Evolutionary conservation across 345 rosid species (phyloP), one percentile per base, ranked within the genome.

Genomic region (Melaleuca alternifolia): DNA sequence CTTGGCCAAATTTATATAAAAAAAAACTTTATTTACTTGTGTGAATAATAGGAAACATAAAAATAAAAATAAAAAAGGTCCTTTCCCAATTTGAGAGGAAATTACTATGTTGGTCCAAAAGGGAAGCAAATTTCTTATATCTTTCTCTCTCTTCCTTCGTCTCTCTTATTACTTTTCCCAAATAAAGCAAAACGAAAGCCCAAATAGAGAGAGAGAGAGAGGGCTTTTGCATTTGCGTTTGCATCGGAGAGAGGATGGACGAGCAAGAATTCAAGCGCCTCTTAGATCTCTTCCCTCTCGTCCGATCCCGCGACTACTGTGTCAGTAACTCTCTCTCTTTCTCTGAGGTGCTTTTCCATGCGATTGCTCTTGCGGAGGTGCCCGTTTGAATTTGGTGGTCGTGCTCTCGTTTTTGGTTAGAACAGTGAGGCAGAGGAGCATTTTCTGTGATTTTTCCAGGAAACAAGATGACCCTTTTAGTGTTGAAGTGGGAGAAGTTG

Each of bases 241-340:
- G 48, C 57, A 85, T 13, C 84, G 71, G 12, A 48, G 11, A 12
- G 51, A 51, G 37, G 57, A 93, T 97, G 99, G 98, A 97, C 12
- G 98, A 95, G 85, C 90, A 90, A 77, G 98, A 97, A 87, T 97
- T 97, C 89, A 92, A 90, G 54, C 95, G 94, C 89, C 90, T 92
- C 57, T 95, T 97, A 5, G 91, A 94, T 85, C 95, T 93, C 89
- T 97, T 96, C 91, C 98, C 98, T 30, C 91, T 96, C 85, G 96
- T 93, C 76, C 93, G 99, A 83, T 85, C 97, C 90, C 95, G 94
- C 83, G 93, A 96, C 89, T 92, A 90, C 88, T 89, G 88, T 85
- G 98, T 96, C 90, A 71, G 16, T 59, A 79, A 57, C 51, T 81
- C 30, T 85, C 88, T 61, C 59, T 20, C 14, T n/a, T 5, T 44